A percentile compares a stretch with the other conserved stretches of the same genome.
These are phyloP conservation scores for Globisporangium echinulatum DNA, from an alignment of 352 stramenopile species.

Conservation along the genomic window DNA sequence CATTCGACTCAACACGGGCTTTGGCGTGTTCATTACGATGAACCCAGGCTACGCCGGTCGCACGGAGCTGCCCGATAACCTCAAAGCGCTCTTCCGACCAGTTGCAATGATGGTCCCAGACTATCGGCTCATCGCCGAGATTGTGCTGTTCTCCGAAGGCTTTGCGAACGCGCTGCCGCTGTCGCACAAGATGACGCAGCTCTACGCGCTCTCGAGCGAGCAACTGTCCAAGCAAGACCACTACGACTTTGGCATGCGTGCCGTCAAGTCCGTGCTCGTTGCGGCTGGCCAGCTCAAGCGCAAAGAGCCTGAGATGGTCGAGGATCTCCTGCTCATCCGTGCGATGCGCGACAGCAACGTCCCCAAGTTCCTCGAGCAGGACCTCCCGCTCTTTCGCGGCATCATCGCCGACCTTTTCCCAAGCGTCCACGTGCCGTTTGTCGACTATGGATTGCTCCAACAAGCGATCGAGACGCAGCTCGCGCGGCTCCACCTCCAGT, in stretches of 20 bases:
- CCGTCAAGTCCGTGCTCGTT: constrained; percentile 92
- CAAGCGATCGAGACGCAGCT: constrained; percentile 84
- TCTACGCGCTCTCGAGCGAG: constrained; percentile 91
- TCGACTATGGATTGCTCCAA: constrained; percentile 91
- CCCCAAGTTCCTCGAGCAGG: constrained; percentile 93
- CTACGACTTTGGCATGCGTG: constrained; percentile 94
- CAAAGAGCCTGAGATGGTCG: constrained; percentile 91
- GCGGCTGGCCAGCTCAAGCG: constrained; percentile 92
- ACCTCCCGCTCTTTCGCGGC: constrained; percentile 90
- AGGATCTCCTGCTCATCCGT: constrained; percentile 93
- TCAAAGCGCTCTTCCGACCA: constrained; percentile 92
- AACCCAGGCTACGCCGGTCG: constrained; percentile 92
- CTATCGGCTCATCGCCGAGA: constrained; percentile 92
- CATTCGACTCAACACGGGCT: constrained; percentile 87
- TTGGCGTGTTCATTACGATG: constrained; percentile 95
- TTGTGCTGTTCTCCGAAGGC: constrained; percentile 92
- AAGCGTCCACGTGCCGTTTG: constrained; percentile 90
- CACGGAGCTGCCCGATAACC: constrained; percentile 90
- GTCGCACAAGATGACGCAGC: constrained; percentile 92
- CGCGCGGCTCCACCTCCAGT: constrained; percentile 66
- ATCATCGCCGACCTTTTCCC: constrained; percentile 95
- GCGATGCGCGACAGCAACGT: constrained; percentile 95
- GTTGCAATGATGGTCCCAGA: constrained; percentile 95
- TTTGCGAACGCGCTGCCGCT: constrained; percentile 91
- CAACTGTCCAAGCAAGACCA: constrained; percentile 94